Evolutionary conservation across 2,329 filamentous ascomycete genomes (phyloP), one percentile per base, ranked within the genome.

Genomic region (Xylaria polymorpha): DNA sequence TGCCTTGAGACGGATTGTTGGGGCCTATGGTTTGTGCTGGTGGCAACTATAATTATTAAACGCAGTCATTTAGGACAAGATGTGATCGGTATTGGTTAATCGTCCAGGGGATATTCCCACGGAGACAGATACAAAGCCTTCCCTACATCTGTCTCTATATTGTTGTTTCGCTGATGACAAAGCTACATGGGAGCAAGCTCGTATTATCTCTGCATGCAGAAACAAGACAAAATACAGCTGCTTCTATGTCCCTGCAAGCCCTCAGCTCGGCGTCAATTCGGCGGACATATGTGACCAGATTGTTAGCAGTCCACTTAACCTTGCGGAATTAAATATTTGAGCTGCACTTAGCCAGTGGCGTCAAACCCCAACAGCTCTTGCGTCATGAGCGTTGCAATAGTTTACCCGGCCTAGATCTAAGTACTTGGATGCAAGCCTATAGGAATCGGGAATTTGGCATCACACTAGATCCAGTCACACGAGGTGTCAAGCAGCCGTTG

Each of bases 261-360:
- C 20, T 57, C 61, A 63, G 61, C 61, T 48, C 51, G 53, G 41
- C 22, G 22, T 59, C 62, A 59, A 48, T 56, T 64, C 46, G 55
- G 53, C 35, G 10, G 35, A 8, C 10, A 18, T 32, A 25, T 39
- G 39, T 25, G 25, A 12, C 7, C 12, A 25, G 25, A 25, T 35
- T 18, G 8, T 29, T 44, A 55, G 39, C 20, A 39, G 15, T 57
- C 20, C 51, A 57, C 14, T 5, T 5, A 35, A 58, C 4, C 8
- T 43, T 18, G 22, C 22, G 32, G 43, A 43, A 41, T 25, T 43
- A 46, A 43, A 53, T 61, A 61, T 50, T n/a, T 29, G 7, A 14
- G 1, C 29, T 51, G 20, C n/a, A 10, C n/a, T 41, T 44, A 14
- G 25, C 39, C 20, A 41, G n/a, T 64, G 41, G 50, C 51, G 41